Base-by-base conservation (phyloP, 202 grass and related monocot genomes). In the Panicum hallii region DNA sequence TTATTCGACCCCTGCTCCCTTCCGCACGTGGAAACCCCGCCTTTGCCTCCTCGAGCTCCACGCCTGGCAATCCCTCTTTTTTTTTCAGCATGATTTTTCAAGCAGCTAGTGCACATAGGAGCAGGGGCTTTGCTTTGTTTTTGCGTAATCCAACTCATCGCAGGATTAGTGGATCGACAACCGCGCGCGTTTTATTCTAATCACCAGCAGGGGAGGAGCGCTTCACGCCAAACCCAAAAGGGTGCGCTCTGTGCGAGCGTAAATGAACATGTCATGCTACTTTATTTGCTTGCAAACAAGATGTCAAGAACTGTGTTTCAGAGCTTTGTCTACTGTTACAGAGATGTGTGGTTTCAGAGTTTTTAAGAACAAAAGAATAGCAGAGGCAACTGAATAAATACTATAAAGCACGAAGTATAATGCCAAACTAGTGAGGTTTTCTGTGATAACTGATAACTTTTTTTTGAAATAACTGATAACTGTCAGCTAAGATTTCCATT, bases 21-120 rank as follows among this genome's bases (percentile, higher is more conserved):
- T 79, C 68, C 70, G 80, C 91, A 88, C 82, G 88, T 90, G 91
- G 75, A 82, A 49, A 79, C 67, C 52, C 84, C 68, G 73, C 16
- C 23, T 85, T 79, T 78, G 61, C 70, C 80, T 82, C 84, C 75
- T 75, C 80, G 80, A 81, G 63, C 84, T 79, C 78, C 78, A 75
- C 67, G 52, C 73, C 20, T 36, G 17, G 2, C 5, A 30, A 71
- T 23, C 13, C n/a, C 23, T 55, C 23, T 47, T 87, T 89, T 46
- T 15, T 55, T 84, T 81, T 11, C 58, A 16, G 55, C 11, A 42
- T 81, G 57, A 81, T 48, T 74, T 79, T 76, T 84, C 56, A 77
- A 71, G 12, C 41, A 30, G 56, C 71, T 49, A 70, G 15, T 23
- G 14, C 60, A 41, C 53, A 34, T 63, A 77, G 32, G 9, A 83